phyloP scores from a whole-genome alignment of 2,329 filamentous ascomycete genomes.

The Teratosphaeria zuluensis region DNA sequence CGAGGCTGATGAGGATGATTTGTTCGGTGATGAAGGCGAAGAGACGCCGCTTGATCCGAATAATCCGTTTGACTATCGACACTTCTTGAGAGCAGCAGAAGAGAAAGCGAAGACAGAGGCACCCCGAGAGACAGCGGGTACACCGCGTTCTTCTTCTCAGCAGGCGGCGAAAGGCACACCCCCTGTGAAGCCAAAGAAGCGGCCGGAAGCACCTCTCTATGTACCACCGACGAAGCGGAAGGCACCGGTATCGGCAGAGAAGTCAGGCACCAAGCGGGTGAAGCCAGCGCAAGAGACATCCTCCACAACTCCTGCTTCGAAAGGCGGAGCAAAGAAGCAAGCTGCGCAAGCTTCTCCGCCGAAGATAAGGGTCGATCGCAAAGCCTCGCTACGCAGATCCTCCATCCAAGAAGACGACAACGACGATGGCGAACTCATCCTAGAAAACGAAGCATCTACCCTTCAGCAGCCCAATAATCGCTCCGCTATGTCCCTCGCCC shows the following conservation, averaged over 20 bases:
- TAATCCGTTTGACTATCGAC: conserved; percentile 43
- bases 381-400: conserved; percentile 14
- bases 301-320: neutral
- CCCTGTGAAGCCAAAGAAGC: conserved; percentile 4
- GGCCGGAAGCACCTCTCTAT: conserved; percentile 10
- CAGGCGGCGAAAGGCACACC: conserved; percentile 9
- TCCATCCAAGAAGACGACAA: conserved; percentile 7
- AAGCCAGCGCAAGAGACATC: conserved; percentile 17
- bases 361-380: conserved; percentile 19
- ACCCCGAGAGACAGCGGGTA: conserved; percentile 13
- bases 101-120: conserved; percentile 14
- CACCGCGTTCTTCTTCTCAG: neutral
- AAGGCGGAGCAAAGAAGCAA: neutral
- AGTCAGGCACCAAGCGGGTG: conserved; percentile 16
- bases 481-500: neutral
- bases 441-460: conserved; percentile 20
- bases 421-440: conserved; percentile 25
- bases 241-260: conserved; percentile 7
- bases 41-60: conserved; percentile 30
- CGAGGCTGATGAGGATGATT: conserved; percentile 23
- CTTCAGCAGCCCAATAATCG: neutral
- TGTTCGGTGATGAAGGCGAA: conserved; percentile 25
- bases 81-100: conserved; percentile 28
- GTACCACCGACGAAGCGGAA: conserved; percentile 15
- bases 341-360: neutral